These are phyloP conservation scores for Cucumis melo DNA, from an alignment of 306 rosid genomes.

Conservation along the genomic window DNA sequence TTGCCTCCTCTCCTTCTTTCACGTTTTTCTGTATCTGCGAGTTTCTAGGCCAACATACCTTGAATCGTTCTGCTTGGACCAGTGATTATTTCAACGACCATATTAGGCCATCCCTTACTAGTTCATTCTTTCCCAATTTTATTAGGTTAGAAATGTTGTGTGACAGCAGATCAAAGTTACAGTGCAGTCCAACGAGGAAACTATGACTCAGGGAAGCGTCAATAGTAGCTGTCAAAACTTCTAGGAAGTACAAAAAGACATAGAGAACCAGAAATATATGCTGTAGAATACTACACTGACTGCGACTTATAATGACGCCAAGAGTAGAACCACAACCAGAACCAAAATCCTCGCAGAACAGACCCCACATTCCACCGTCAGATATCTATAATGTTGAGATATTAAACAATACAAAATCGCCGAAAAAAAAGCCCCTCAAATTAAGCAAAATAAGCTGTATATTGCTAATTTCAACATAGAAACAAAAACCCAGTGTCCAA, in stretches of 20 bases:
- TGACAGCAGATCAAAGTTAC: neutral
- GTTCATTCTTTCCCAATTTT: too few relatives aligned
- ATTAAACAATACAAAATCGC: neutral
- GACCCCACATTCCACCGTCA: neutral
- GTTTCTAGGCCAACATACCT: too few relatives aligned
- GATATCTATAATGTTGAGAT: neutral
- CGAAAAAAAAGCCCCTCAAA: neutral
- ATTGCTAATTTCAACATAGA: neutral
- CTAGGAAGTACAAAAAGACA: neutral
- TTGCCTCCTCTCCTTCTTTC: neutral
- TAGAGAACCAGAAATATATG: neutral
- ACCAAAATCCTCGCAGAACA: neutral
- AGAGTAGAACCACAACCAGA: neutral
- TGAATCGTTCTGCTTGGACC: too few relatives aligned
- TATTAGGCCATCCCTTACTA: too few relatives aligned
- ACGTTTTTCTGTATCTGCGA: neutral
- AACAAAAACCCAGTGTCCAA: neutral
- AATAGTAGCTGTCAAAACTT: neutral
- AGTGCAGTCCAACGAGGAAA: neutral
- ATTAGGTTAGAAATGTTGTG: neutral
- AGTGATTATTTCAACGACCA: too few relatives aligned
- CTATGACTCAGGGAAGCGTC: neutral
- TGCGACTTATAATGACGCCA: neutral
- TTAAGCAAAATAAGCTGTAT: neutral
- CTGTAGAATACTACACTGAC: neutral